These are phyloP conservation scores for Cladosporium sphaerospermum DNA, from an alignment of 2,329 filamentous ascomycete genomes.

Conservation along the genomic window DNA sequence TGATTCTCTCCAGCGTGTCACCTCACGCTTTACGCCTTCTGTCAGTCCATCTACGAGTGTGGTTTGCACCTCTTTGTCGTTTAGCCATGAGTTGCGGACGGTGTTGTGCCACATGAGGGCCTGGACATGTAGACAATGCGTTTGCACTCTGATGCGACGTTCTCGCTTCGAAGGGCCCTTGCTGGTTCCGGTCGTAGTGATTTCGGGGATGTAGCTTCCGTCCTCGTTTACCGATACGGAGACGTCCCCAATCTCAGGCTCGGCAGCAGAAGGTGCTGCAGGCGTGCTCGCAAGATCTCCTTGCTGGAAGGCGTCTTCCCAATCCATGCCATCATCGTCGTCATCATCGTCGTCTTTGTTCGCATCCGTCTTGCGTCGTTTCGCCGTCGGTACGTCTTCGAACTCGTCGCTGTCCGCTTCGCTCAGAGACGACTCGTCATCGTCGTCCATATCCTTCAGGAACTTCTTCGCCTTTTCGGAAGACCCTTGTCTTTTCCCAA, in stretches of 20 bases:
- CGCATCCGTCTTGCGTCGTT: slow-evolving; percentile 42
- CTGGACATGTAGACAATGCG: slow-evolving; percentile 86
- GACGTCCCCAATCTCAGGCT: slow-evolving; percentile 27
- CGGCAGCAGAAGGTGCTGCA: slow-evolving; percentile 11
- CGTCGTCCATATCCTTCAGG: slow-evolving; percentile 34
- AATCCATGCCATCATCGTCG: slow-evolving; percentile 55
- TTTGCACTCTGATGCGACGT: slow-evolving; percentile 66
- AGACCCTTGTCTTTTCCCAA: slow-evolving; percentile 22
- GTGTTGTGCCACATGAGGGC: slow-evolving; percentile 85
- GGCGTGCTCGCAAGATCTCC: slow-evolving; percentile 9
- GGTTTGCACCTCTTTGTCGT: slow-evolving; percentile 68
- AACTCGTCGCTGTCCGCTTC: slow-evolving; percentile 45
- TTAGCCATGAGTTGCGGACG: slow-evolving; percentile 75
- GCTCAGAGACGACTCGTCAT: slow-evolving; percentile 34
- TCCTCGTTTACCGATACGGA: slow-evolving; percentile 32
- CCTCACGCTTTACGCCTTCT: slow-evolving; percentile 60
- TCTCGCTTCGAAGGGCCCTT: slow-evolving; percentile 85
- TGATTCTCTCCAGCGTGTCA: slow-evolving; percentile 66
- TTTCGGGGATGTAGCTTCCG: slow-evolving; percentile 35
- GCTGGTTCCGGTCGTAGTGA: slow-evolving; percentile 46
- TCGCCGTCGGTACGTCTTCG: slow-evolving; percentile 38
- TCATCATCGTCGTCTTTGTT: slow-evolving; percentile 47
- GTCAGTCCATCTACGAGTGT: slow-evolving; percentile 70
- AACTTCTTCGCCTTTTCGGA: slow-evolving; percentile 30
- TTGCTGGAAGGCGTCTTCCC: slow-evolving; percentile 49